phyloP scores from a whole-genome alignment of 768 basidiomycete genomes.

The Crepidotus variabilis region DNA sequence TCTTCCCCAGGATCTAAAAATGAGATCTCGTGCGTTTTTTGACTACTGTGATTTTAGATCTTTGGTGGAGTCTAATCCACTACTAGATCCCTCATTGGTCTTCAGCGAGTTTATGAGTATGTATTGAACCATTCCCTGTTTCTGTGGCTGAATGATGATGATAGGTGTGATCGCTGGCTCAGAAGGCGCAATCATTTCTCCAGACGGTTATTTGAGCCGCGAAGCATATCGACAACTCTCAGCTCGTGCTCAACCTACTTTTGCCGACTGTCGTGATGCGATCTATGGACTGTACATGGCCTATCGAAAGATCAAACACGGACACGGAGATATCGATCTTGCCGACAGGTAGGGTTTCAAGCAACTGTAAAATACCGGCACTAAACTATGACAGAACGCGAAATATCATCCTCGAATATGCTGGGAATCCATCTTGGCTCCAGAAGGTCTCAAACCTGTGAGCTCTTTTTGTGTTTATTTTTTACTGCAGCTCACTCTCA shows the following conservation, averaged over 20 bases:
- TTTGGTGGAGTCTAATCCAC: background rate
- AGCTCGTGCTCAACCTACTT: slow-evolving; percentile 48
- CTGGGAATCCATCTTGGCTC: slow-evolving; percentile 29
- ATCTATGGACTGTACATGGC: slow-evolving; percentile 52
- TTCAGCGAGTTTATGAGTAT: slow-evolving; percentile 68
- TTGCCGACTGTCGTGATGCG: slow-evolving; percentile 42
- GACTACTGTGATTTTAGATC: background rate
- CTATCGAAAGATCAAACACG: slow-evolving; percentile 45
- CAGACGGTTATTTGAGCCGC: slow-evolving; percentile 36
- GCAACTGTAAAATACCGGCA: background rate
- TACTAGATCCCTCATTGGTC: slow-evolving; percentile 58
- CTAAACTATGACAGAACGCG: slow-evolving; percentile 40
- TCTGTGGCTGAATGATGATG: background rate
- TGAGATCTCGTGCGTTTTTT: slow-evolving; percentile 5
- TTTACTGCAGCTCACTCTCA: background rate
- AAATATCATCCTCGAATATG: slow-evolving; percentile 35
- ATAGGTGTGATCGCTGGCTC: slow-evolving; percentile 69
- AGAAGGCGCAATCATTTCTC: slow-evolving; percentile 38
- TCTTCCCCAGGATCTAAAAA: slow-evolving; percentile 47
- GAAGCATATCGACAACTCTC: slow-evolving; percentile 45
- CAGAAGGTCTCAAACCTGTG: slow-evolving; percentile 54
- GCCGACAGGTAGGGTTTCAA: slow-evolving; percentile 49
- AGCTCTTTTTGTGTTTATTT: slow-evolving; percentile 12
- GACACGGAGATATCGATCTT: slow-evolving; percentile 43
- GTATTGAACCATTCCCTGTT: background rate